Percentiles rank a stretch among this genome's conserved stretches.
Conservation (phyloP, 2,329 filamentous ascomycete species). For the Fusarium albosuccineum region DNA sequence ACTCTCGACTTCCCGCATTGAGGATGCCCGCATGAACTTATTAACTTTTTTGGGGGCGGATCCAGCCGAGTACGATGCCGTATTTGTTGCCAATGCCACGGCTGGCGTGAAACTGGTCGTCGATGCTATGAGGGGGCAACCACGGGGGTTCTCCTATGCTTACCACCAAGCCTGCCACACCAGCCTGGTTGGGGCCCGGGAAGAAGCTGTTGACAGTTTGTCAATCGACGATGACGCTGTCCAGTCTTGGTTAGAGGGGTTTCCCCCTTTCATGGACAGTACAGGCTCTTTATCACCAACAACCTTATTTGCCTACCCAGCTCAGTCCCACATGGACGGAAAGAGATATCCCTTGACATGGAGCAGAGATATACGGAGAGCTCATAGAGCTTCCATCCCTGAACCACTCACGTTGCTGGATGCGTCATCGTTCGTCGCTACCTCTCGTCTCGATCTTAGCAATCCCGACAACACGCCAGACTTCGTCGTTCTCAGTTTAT, state of each 20-base stretch:
- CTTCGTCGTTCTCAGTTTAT: constrained; percentile 89
- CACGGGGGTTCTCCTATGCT: constrained; percentile 81
- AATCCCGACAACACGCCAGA: constrained; percentile 76
- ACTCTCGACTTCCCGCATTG: constrained; percentile 78
- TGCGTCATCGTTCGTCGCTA: constrained; percentile 84
- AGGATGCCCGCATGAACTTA: constrained; percentile 78
- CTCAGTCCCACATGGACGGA: constrained; percentile 94
- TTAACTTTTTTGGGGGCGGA: constrained; percentile 85
- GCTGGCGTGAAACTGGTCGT: constrained; percentile 89
- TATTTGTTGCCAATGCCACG: constrained; percentile 94
- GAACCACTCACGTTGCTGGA: constrained; percentile 80
- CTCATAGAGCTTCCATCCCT: constrained; percentile 30
- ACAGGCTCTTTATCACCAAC: constrained; percentile 41
- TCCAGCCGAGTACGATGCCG: constrained; percentile 84
- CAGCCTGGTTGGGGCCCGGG: constrained; percentile 84
- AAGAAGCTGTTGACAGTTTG: constrained; percentile 72
- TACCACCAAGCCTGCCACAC: constrained; percentile 91
- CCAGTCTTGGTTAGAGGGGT: constrained; percentile 70
- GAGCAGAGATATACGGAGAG: constrained; percentile 63
- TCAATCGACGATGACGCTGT: constrained; percentile 78
- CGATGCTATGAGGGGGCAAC: constrained; percentile 78
- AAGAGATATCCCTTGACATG: constrained; percentile 79
- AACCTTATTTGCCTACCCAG: constrained; percentile 81
- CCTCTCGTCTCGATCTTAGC: constrained; percentile 79
- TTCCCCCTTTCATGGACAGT: constrained; percentile 45